Conservation (phyloP, 2,329 filamentous ascomycete genomes). For the Colletotrichum aenigma region DNA sequence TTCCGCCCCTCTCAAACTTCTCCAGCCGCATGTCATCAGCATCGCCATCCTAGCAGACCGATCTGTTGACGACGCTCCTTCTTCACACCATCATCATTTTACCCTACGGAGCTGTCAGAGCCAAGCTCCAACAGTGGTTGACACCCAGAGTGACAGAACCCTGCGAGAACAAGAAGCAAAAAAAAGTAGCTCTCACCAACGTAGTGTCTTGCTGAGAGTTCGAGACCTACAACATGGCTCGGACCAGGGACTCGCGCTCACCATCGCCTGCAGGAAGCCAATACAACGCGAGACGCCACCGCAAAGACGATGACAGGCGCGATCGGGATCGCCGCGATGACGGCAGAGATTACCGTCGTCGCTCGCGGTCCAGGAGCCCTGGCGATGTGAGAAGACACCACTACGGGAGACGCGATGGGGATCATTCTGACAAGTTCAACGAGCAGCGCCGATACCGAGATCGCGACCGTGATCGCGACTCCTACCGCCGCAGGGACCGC, state of each 20-base stretch:
- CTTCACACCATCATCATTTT: neutral
- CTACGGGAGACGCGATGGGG: constrained; percentile 21
- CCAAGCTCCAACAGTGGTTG: neutral
- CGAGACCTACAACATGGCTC: constrained; percentile 57
- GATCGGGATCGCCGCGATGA: constrained; percentile 56
- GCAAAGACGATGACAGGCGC: constrained; percentile 65
- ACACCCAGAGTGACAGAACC: constrained; percentile 6
- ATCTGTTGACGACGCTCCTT: neutral
- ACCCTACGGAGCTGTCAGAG: neutral
- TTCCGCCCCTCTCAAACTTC: constrained; percentile 11
- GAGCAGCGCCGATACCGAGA: constrained; percentile 64
- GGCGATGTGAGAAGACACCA: constrained; percentile 57
- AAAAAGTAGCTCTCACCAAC: constrained; percentile 27
- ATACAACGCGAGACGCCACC: constrained; percentile 71
- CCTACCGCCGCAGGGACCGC: constrained; percentile 71
- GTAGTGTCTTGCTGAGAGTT: constrained; percentile 42
- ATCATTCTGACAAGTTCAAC: constrained; percentile 43
- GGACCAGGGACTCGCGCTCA: constrained; percentile 77
- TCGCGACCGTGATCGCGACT: constrained; percentile 55
- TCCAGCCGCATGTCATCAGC: neutral
- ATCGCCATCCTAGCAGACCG: neutral
- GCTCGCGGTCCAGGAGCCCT: constrained; percentile 66
- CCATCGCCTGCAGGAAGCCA: constrained; percentile 92
- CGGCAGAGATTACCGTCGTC: constrained; percentile 56
- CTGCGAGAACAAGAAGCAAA: neutral